Evolutionary conservation across 148 eudicot species (phyloP), one percentile per base, ranked within the genome.

Genomic region (Diospyros lotus): DNA sequence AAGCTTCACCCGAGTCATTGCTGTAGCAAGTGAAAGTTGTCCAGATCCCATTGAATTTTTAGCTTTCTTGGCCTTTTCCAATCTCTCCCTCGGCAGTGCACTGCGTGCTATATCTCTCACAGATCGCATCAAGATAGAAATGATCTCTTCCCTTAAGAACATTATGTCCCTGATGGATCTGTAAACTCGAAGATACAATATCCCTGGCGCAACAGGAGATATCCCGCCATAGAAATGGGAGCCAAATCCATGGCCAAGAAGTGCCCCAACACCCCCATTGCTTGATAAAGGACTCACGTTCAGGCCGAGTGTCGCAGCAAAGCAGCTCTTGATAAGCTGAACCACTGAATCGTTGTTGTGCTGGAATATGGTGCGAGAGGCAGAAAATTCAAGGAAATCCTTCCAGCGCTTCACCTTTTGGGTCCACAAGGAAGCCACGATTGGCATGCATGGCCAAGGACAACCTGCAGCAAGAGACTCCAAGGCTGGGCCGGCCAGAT

Each of bases 381-480:
- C 90, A 18, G 98, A 93, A 65, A 93, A 93, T 76, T 84, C 82
- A 17, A 93, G 88, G 42, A 93, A 90, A 73, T 93, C 97, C 12
- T 88, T 93, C 97, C 97, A 93, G 14, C 89, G 89, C 69, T 86
- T 87, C 7, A 85, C 98, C 86, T 93, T 93, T 80, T 90, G 98
- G 51, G 98, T 87, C 98, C 98, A 93, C 18, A 93, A 64, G 61
- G 98, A 89, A 73, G 98, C 87, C 71, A 93, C 96, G 38, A 93
- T 90, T 45, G 97, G 93, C 91, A 93, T 83, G 86, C 97, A 93
- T 44, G 97, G 97, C 97, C 97, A 93, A 39, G 97, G 97, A 74
- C 97, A 93, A 59, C 93, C 95, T 0, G 97, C 97, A 59, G 97
- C 95, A 76, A 93, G 97, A 61, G 95, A 83, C 75, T 88, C 95